Percentiles rank a stretch among this genome's conserved stretches.
Evolutionary conservation across 768 basidiomycete species (phyloP).

Genomic region (Tylopilus sp.): DNA sequence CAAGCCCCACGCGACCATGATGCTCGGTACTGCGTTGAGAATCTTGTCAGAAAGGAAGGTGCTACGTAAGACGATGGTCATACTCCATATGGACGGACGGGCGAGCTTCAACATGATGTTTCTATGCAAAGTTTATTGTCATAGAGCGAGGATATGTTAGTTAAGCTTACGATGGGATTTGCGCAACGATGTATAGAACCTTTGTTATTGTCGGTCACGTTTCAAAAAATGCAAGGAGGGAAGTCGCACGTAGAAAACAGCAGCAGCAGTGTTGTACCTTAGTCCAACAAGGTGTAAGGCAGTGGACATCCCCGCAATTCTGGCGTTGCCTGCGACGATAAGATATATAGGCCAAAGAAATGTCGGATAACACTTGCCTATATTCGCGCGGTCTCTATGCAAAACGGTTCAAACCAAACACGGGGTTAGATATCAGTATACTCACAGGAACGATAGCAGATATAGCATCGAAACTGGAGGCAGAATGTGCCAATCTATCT

Average conservation of each 20-base stretch:
- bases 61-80: neutral
- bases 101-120: constrained; percentile 36
- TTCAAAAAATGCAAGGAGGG: neutral
- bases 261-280: constrained; percentile 36
- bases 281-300: constrained; percentile 35
- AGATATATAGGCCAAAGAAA: neutral
- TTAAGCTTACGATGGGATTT: constrained; percentile 35
- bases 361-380: constrained; percentile 30
- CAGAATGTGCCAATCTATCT: constrained; percentile 43
- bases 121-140: constrained; percentile 14
- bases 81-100: constrained; percentile 35
- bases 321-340: constrained; percentile 34
- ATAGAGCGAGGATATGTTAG: neutral
- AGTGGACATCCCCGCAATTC: constrained; percentile 42
- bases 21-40: constrained; percentile 33
- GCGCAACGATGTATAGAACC: constrained; percentile 34
- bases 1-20: constrained; percentile 38
- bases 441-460: constrained; percentile 45
- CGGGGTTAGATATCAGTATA: neutral
- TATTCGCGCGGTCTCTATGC: constrained; percentile 42
- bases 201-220: constrained; percentile 7
- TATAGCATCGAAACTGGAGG: constrained; percentile 44
- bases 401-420: neutral
- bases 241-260: constrained; percentile 33
- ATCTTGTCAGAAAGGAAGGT: constrained; percentile 5